Evolutionary conservation across 2,329 filamentous ascomycete species (phyloP).

Genomic region (Aschersonia sp.): DNA sequence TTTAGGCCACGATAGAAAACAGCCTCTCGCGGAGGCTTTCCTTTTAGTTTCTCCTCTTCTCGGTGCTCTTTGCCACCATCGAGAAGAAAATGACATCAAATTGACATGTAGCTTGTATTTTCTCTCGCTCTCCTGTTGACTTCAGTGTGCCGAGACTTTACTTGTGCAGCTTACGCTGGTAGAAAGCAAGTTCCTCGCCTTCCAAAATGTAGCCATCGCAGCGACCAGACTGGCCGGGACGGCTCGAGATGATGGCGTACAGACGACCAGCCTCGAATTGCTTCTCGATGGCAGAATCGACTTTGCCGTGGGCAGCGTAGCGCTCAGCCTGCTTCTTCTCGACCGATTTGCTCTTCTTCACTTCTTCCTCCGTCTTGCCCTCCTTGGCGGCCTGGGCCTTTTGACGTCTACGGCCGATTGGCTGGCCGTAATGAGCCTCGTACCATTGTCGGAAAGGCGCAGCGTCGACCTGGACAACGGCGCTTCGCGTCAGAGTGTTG

Average conservation of each 20-base stretch:
- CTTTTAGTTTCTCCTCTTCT: too few relatives aligned
- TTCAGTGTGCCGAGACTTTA: slow-evolving; percentile 34
- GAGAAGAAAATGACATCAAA: too few relatives aligned
- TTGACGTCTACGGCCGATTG: slow-evolving; percentile 82
- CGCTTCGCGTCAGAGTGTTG: slow-evolving; percentile 98
- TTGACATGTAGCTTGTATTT: too few relatives aligned
- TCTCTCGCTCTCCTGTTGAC: too few relatives aligned
- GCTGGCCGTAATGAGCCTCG: slow-evolving; percentile 96
- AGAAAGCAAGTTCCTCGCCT: slow-evolving; percentile 99
- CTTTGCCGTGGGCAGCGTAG: slow-evolving; percentile 74
- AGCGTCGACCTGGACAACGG: slow-evolving; percentile 97
- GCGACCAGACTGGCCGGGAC: slow-evolving; percentile 94
- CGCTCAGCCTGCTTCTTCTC: slow-evolving; percentile 93
- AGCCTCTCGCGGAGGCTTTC: too few relatives aligned
- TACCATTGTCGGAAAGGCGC: slow-evolving; percentile 99
- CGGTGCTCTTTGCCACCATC: too few relatives aligned
- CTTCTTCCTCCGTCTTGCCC: slow-evolving; percentile 50
- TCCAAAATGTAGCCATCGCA: slow-evolving; percentile 96
- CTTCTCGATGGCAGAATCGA: slow-evolving; percentile 83
- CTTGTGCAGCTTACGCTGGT: slow-evolving; percentile 99
- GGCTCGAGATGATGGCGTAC: slow-evolving; percentile 81
- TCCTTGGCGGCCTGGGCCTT: slow-evolving; percentile 51
- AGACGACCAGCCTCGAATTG: slow-evolving; percentile 99
- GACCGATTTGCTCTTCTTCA: slow-evolving; percentile 90
- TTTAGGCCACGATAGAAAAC: too few relatives aligned